Evolutionary conservation across 2,329 filamentous ascomycete species (phyloP), one percentile per base, ranked within the genome.

Genomic region (Daldinia sp.): DNA sequence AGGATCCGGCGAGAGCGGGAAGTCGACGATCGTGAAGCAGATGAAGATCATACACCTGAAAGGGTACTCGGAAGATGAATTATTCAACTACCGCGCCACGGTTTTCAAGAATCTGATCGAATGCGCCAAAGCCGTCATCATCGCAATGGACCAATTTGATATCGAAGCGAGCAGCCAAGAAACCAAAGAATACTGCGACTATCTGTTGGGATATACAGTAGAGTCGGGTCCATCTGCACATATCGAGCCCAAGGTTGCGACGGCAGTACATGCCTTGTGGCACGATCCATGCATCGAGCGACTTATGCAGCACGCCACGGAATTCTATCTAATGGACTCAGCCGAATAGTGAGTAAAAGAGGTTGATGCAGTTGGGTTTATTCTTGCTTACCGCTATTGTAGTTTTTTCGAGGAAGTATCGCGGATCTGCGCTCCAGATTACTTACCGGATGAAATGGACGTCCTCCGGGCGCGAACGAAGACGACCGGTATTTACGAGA

Each of bases 1-100:
- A 69, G 95, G 95, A 69, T 98, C 95, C 69, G 95, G 95, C 69
- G 95, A 99, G 82, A 98, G 94, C 79, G 95, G 95, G 71, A 99
- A 99, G 81, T 98, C 95, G 61, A 99, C 95, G 8, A 98, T 99
- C 73, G 95, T 99, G 71, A 99, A 99, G 80, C 95, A 99, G 84
- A 99, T 99, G 95, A 99, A 98, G 81, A 99, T 99, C 72, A 98
- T 99, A 75, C 95, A 99, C 76, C 90, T 98, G 73, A 97, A 97
- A 80, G 95, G 95, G 64, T 99, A 99, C 79, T 94, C 92, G 9
- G 88, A 93, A 70, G 94, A 98, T 73, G 95, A 99, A 79, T 85
- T 98, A 50, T 91, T 91, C 73, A 90, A 97, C 76, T 98, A 98
- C 81, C 91, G 95, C 62, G 87, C 96, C 66, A 98, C 95, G 30